Evolutionary conservation across 2,329 filamentous ascomycete species (phyloP).

Genomic region (Neofusicoccum laricinum): DNA sequence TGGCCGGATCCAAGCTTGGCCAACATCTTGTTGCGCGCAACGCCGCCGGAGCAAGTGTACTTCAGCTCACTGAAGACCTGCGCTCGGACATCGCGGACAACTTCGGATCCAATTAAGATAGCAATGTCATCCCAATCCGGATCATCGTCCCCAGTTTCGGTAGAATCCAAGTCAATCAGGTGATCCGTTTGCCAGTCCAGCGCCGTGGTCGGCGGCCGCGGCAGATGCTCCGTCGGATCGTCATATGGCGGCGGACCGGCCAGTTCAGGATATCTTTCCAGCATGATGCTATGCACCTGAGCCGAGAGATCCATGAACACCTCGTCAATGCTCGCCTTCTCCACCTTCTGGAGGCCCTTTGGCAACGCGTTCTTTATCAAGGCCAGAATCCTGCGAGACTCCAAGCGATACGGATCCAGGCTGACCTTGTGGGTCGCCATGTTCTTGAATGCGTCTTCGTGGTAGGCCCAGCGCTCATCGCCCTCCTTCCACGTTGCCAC

Average conservation of each 20-base stretch:
- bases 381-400: slow-evolving; percentile 78
- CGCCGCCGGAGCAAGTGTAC: slow-evolving; percentile 89
- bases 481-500: slow-evolving; percentile 94
- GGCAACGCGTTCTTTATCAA: slow-evolving; percentile 74
- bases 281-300: slow-evolving; percentile 71
- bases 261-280: slow-evolving; percentile 76
- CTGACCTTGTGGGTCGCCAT: slow-evolving; percentile 92
- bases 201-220: slow-evolving; percentile 68
- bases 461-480: slow-evolving; percentile 88
- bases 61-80: slow-evolving; percentile 67
- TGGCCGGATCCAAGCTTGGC: slow-evolving; percentile 88
- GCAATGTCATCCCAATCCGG: slow-evolving; percentile 91
- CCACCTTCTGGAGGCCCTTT: slow-evolving; percentile 65
- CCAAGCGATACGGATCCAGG: slow-evolving; percentile 82
- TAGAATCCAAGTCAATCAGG: slow-evolving; percentile 72
- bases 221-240: slow-evolving; percentile 68
- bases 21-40: slow-evolving; percentile 91
- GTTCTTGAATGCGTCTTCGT: slow-evolving; percentile 72
- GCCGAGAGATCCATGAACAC: slow-evolving; percentile 90
- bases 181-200: slow-evolving; percentile 82
- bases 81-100: slow-evolving; percentile 72
- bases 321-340: slow-evolving; percentile 95
- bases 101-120: slow-evolving; percentile 82
- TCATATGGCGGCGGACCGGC: slow-evolving; percentile 66
- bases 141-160: slow-evolving; percentile 71